Percentiles rank a stretch among this genome's conserved stretches.
These are phyloP conservation scores for Dactylellina cionopaga DNA, from an alignment of 2,329 filamentous ascomycete genomes.

Conservation along the genomic window DNA sequence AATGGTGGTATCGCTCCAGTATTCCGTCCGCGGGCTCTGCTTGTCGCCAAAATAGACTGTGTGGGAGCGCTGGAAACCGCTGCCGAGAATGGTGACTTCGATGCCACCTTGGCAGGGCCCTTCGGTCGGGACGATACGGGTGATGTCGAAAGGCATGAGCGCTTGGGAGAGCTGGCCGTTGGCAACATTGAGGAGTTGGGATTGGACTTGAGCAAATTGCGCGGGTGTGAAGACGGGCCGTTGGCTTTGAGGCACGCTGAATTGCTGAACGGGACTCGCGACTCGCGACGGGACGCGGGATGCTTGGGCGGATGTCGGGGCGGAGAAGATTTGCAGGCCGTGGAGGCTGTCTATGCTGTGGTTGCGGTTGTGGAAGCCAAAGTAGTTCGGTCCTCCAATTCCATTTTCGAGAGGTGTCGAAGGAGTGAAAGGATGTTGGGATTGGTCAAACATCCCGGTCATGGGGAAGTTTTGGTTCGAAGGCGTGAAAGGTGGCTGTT, in stretches of 20 bases:
- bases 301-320: constrained; percentile 75
- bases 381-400: constrained; percentile 67
- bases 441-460: constrained; percentile 62
- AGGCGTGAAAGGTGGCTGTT: constrained; percentile 68
- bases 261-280: constrained; percentile 45
- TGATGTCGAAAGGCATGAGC: constrained; percentile 50
- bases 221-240: constrained; percentile 40
- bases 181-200: constrained; percentile 48
- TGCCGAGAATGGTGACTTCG: constrained; percentile 85
- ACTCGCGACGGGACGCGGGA: constrained; percentile 72
- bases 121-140: constrained; percentile 76
- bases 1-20: constrained; percentile 81
- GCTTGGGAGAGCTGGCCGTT: constrained; percentile 47
- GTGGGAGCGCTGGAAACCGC: constrained; percentile 79
- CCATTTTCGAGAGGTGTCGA: constrained; percentile 70
- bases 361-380: constrained; percentile 69
- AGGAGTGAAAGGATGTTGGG: constrained; percentile 23
- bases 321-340: constrained; percentile 74
- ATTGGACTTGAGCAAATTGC: constrained; percentile 48
- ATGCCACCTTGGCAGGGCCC: constrained; percentile 84
- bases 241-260: constrained; percentile 37
- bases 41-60: constrained; percentile 85
- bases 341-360: constrained; percentile 73
- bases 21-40: constrained; percentile 77
- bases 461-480: constrained; percentile 63